Base-by-base conservation (phyloP, 225 moss, liverwort and hornwort species). In the Sphagnum tenellum region DNA sequence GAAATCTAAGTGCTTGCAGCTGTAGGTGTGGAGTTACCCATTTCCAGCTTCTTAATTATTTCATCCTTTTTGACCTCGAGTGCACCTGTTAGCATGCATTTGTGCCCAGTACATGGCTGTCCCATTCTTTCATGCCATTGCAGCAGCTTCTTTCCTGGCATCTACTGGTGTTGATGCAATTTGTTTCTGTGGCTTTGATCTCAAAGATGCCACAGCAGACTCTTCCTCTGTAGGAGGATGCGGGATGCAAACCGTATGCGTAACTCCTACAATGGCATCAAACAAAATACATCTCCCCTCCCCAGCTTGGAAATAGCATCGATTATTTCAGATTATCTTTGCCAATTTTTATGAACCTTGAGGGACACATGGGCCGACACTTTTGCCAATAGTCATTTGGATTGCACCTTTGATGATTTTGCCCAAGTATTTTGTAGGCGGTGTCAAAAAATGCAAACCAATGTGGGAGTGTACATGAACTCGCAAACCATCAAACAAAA, bases 191-290 rank as follows among this genome's bases (percentile, higher is more conserved):
- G 59, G 72, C 66, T 49, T 80, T 67, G 70, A 14, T 46, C 67
- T 76, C 48, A 74, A 59, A 12, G 62, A 1, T 48, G 12, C 29
- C 29, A 29, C 63, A 61, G 9, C 10, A 45, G 45, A 4, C 61
- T 8, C 44, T n/a, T 49, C n/a, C 49, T 48, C 10, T 11, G 49
- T 7, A 63, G 47, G 50, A 12, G 63, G 63, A 12, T 64, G 63
- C n/a, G 48, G n/a, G 50, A 4, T 63, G 55, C 60, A 60, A 62
- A 66, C 64, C 73, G 67, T 51, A 52, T 81, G 81, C 13, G 84
- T 81, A 61, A 85, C 84, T 51, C 84, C 84, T 59, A 85, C 84
- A 59, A 85, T 72, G 61, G 84, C 84, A 67, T 85, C 84, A 78
- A 78, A 85, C 55, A 85, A 72, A 3, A 85, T 81, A 7, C 81